Base-by-base conservation (phyloP, 2,329 filamentous ascomycete genomes). In the Monilinia aucupariae region DNA sequence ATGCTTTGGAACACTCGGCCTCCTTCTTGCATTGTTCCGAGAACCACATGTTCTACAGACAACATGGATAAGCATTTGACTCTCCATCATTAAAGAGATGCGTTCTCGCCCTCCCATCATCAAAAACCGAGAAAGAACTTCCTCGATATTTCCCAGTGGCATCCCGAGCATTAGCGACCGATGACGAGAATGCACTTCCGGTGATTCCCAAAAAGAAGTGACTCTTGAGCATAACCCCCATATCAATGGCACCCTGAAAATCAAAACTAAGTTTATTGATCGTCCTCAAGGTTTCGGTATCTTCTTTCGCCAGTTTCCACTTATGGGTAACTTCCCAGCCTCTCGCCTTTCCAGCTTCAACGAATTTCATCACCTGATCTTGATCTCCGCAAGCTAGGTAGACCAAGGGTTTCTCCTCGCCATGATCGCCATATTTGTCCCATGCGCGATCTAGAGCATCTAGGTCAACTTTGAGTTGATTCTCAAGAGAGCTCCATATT, bases 241-340 rank as follows among this genome's bases (percentile, higher is more conserved):
- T 65, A 68, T 75, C 74, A 48, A 75, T 66, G 55, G 71, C 72
- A 22, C 73, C 74, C 65, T 74, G 72, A 62, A 75, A 75, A 67
- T 75, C 74, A 65, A 75, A 75, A 8, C 73, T 63, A 20, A 75
- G 59, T 30, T 60, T 67, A 59, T 72, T 64, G 49, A 75, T 73
- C 30, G 62, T 65, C 2, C 62, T 56, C 5, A 70, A 41, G 0
- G 70, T 70, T 0, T 66, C 55, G 9, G 59, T 37, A 55, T 72
- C 68, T 10, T 64, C 55, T 13, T 58, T 48, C 2, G 70, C 70
- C 3, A 76, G 63, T 6, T 61, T 64, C 69, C 72, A 76, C 61
- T 76, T 76, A 64, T 75, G 71, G 7, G 71, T 74, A 3, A 75
- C 74, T 2, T 71, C 68, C 74, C 74, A 76, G 7, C 74, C 74